These are phyloP conservation scores for Alternaria brassicicola DNA, from an alignment of 2,329 filamentous ascomycete genomes.

Conservation along the genomic window DNA sequence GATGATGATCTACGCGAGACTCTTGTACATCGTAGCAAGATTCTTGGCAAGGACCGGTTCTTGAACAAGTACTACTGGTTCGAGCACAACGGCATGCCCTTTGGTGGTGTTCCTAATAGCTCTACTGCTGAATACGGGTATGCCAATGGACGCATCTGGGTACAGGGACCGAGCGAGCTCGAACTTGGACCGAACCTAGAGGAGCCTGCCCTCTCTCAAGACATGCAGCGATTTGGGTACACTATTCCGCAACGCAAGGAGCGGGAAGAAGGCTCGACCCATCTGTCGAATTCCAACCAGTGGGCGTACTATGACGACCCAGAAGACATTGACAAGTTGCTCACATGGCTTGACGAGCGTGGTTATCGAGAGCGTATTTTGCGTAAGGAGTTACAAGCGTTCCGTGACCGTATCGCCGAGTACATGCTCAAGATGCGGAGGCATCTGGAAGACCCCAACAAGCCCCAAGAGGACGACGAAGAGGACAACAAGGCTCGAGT, in stretches of 20 bases:
- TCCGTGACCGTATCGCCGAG: constrained; percentile 74
- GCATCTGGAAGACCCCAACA: constrained; percentile 66
- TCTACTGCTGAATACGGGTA: constrained; percentile 88
- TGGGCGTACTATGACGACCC: constrained; percentile 93
- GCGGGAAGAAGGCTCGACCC: constrained; percentile 81
- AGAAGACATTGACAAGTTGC: constrained; percentile 75
- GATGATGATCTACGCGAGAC: constrained; percentile 94
- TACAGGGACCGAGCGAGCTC: constrained; percentile 91
- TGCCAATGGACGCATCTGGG: constrained; percentile 93
- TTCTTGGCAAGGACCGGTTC: constrained; percentile 92
- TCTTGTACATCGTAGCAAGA: constrained; percentile 86
- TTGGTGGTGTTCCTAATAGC: constrained; percentile 82
- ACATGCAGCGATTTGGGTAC: constrained; percentile 77
- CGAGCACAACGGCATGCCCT: constrained; percentile 97
- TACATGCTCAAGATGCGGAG: constrained; percentile 81
- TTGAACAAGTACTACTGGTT: constrained; percentile 99
- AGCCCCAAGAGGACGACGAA: constrained; percentile 56
- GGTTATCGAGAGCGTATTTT: constrained; percentile 87
- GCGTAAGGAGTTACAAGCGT: constrained; percentile 81
- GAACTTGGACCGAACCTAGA: constrained; percentile 63
- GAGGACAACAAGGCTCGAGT: constrained; percentile 60
- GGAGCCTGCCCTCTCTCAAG: constrained; percentile 73
- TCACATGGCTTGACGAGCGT: constrained; percentile 86
- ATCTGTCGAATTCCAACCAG: constrained; percentile 75
- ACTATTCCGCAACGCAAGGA: constrained; percentile 85